Percentiles rank a stretch among this genome's conserved stretches.
These are phyloP conservation scores for Nowakowskiella sp. DNA, from an alignment of 192 early-diverging fungal species.

Conservation along the genomic window DNA sequence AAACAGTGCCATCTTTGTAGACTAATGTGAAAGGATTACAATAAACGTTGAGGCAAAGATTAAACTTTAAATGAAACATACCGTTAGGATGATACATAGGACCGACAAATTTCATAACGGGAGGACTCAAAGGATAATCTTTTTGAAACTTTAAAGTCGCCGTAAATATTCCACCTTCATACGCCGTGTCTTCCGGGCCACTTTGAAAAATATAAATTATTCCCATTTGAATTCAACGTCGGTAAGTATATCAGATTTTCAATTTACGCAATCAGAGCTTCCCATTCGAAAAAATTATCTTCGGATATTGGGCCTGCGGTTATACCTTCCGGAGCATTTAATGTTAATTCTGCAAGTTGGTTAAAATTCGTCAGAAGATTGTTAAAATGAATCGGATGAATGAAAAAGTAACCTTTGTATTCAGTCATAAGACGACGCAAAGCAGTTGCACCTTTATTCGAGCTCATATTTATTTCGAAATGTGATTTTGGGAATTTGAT, in stretches of 20 bases:
- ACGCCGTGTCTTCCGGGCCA: conserved; percentile 87
- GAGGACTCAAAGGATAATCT: conserved; percentile 94
- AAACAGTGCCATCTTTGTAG: conserved; percentile 91
- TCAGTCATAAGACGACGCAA: conserved; percentile 88
- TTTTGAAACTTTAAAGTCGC: conserved; percentile 80
- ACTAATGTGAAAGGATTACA: conserved; percentile 49
- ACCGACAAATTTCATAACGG: conserved; percentile 93
- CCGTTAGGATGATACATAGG: conserved; percentile 92
- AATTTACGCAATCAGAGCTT: conserved; percentile 73
- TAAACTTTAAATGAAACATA: conserved; percentile 8
- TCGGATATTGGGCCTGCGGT: conserved; percentile 62
- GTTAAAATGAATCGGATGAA: too few relatives aligned
- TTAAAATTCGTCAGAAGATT: background rate
- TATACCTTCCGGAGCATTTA: conserved; percentile 89
- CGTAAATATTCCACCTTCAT: conserved; percentile 90
- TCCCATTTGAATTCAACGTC: conserved; percentile 3
- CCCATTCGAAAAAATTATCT: conserved; percentile 83
- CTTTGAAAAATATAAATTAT: conserved; percentile 28
- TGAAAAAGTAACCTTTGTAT: conserved; percentile 59
- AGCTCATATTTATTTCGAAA: too few relatives aligned
- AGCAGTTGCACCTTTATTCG: conserved; percentile 74
- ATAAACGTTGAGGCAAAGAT: too few relatives aligned
- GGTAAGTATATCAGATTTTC: conserved; percentile 9
- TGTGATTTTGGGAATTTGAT: too few relatives aligned
- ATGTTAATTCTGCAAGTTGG: conserved; percentile 70